phyloP scores from a whole-genome alignment of 768 basidiomycete species.

The Termitomyces bulborhizus region DNA sequence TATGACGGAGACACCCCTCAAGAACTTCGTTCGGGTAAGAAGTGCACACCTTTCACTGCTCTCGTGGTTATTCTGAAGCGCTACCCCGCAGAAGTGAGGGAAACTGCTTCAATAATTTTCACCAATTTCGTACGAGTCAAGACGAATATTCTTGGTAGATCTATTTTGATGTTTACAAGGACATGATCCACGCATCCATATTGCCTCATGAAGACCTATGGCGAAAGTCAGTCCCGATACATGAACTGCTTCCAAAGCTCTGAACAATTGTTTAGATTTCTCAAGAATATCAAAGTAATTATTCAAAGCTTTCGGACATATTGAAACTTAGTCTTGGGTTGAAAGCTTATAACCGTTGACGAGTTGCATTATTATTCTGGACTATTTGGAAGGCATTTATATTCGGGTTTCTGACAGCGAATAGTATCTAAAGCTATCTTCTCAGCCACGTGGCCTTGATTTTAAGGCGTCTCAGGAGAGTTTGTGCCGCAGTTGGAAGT shows the following conservation, averaged over 20 bases:
- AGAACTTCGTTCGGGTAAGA: conserved; percentile 54
- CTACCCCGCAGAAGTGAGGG: conserved; percentile 50
- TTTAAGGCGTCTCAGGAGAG: conserved; percentile 66
- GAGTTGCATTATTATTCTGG: conserved; percentile 86
- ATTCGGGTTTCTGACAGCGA: neutral
- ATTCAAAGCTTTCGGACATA: neutral
- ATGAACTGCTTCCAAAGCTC: neutral
- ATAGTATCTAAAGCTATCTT: neutral
- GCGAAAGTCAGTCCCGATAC: conserved; percentile 48
- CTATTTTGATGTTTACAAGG: conserved; percentile 33
- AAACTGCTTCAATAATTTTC: conserved; percentile 73
- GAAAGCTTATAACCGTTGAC: conserved; percentile 68
- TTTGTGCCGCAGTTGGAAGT: conserved; percentile 78
- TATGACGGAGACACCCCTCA: conserved; percentile 88
- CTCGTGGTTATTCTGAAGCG: neutral
- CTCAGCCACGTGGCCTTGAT: conserved; percentile 76
- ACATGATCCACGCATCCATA: conserved; percentile 81
- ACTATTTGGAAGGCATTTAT: conserved; percentile 63
- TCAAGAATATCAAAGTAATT: conserved; percentile 59
- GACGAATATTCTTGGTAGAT: neutral
- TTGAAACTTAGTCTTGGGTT: neutral
- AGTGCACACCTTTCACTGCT: neutral
- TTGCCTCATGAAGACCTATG: conserved; percentile 81
- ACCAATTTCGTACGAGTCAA: conserved; percentile 74
- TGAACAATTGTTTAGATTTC: conserved; percentile 35